Conservation (phyloP, 345 rosid species). For the Arabis hirsuta region DNA sequence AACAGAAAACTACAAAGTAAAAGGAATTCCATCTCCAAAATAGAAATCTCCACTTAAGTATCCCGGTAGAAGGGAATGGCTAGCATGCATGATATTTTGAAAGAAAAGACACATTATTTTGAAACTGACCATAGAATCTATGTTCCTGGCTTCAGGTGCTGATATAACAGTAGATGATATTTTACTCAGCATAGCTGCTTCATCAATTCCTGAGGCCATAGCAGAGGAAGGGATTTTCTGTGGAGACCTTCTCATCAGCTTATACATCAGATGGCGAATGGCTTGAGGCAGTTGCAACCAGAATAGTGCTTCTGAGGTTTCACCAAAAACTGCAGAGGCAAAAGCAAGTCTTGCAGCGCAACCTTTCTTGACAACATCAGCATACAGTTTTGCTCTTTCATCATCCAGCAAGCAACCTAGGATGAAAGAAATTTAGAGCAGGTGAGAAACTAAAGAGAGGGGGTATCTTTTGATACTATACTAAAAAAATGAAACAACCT, state of each 20-base stretch:
- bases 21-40: constrained; percentile 24
- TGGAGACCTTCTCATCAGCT: constrained; percentile 58
- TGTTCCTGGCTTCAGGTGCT: constrained; percentile 47
- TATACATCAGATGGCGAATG: constrained; percentile 74
- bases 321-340: constrained; percentile 97
- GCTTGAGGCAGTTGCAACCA: constrained; percentile 97
- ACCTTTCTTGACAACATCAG: constrained; percentile 81
- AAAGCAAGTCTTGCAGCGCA: constrained; percentile 85
- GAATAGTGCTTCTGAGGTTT: constrained; percentile 85
- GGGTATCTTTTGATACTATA: constrained; percentile 20
- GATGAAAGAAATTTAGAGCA: constrained; percentile 34
- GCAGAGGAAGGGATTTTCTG: constrained; percentile 48
- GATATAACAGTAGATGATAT: constrained; percentile 63
- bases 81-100: not conserved
- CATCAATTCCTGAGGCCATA: constrained; percentile 47
- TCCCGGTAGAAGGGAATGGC: constrained; percentile 3
- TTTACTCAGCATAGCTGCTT: constrained; percentile 56
- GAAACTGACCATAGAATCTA: constrained; percentile 61
- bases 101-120: constrained; percentile 10
- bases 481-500: constrained; percentile 51
- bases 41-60: not conserved
- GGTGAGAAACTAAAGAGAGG: constrained; percentile 31
- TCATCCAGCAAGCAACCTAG: constrained; percentile 91
- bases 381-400: constrained; percentile 83
- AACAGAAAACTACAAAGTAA: constrained; percentile 14